phyloP scores from a whole-genome alignment of 2,329 filamentous ascomycete genomes.

The Aspergillus sp. region DNA sequence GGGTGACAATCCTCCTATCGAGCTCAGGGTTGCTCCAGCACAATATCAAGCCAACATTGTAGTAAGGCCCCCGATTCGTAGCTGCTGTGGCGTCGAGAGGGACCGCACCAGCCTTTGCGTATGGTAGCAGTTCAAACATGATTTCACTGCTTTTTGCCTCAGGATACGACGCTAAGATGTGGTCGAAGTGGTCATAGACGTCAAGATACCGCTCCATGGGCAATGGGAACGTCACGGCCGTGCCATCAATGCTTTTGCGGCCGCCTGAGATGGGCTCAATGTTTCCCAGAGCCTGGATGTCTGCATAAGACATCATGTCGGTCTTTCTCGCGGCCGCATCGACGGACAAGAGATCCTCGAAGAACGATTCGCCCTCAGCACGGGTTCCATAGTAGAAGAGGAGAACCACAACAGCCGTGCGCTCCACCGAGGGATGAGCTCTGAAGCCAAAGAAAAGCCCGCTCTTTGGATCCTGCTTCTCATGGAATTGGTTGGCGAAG shows the following conservation, averaged over 20 bases:
- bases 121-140: neutral
- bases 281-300: neutral
- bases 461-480: neutral
- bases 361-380: neutral
- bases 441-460: neutral
- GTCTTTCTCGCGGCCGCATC: rapidly evolving
- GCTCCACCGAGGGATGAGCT: too few relatives aligned
- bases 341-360: neutral
- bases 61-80: neutral
- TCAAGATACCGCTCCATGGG: neutral
- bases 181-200: neutral
- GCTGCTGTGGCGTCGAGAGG: neutral
- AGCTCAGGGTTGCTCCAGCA: neutral
- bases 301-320: neutral
- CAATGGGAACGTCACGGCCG: neutral
- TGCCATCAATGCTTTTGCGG: neutral
- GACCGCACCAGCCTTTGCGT: neutral
- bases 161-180: neutral
- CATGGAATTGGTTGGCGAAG: neutral
- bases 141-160: neutral
- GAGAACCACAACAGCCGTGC: neutral
- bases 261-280: neutral
- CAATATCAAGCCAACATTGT: neutral
- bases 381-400: neutral
- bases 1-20: neutral